Conservation (phyloP, 345 rosid species). For the Camelina neglecta region DNA sequence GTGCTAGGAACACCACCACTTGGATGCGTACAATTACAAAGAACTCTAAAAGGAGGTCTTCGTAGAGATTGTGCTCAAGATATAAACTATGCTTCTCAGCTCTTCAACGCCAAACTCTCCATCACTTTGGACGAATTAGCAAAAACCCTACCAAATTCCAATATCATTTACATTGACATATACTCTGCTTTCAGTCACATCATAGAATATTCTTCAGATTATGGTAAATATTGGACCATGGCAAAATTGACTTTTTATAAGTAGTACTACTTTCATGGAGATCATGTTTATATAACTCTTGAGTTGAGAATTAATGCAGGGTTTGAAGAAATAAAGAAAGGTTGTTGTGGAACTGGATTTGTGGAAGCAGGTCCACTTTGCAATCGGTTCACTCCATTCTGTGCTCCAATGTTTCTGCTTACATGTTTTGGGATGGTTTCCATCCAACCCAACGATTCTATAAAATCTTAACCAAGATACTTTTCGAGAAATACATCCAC, state of each 20-base stretch:
- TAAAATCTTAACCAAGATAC: constrained; percentile 23
- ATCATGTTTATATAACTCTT: background rate
- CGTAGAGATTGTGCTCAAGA: constrained; percentile 46
- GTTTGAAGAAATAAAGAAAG: constrained; percentile 36
- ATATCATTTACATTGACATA: constrained; percentile 51
- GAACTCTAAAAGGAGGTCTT: constrained; percentile 60
- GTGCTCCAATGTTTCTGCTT: constrained; percentile 37
- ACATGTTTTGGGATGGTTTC: constrained; percentile 42
- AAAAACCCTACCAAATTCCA: constrained; percentile 42
- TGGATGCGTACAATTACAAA: constrained; percentile 71
- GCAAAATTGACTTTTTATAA: background rate
- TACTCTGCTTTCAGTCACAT: constrained; percentile 51
- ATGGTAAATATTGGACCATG: constrained; percentile 49
- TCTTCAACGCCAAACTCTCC: constrained; percentile 61
- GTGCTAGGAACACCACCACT: constrained; percentile 58
- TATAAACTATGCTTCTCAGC: constrained; percentile 53
- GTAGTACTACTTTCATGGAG: background rate
- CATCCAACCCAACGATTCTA: constrained; percentile 54
- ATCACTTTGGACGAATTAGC: constrained; percentile 42
- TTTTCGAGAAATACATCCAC: constrained; percentile 24
- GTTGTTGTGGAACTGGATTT: constrained; percentile 45
- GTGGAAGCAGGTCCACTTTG: constrained; percentile 37
- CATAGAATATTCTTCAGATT: constrained; percentile 50
- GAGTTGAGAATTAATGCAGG: constrained; percentile 27
- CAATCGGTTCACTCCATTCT: constrained; percentile 15